A percentile compares a stretch with the other conserved stretches of the same genome.
Evolutionary conservation across 306 rosid species (phyloP).

Genomic region (Mimosa pudica): DNA sequence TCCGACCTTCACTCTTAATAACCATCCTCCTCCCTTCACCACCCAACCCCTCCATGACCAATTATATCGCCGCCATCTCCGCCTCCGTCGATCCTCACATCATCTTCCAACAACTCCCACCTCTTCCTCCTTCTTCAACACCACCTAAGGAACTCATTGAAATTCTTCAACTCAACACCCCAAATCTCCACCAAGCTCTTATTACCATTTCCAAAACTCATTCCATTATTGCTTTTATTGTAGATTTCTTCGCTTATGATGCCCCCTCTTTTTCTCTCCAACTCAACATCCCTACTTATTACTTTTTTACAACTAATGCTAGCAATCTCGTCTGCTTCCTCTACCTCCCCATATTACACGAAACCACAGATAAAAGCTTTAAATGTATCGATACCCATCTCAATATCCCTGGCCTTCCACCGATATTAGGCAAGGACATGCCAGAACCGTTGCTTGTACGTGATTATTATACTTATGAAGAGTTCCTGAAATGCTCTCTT

Average conservation of each 20-base stretch:
- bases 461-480: background rate
- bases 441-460: background rate
- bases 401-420: background rate
- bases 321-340: background rate
- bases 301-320: constrained; percentile 37
- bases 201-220: background rate
- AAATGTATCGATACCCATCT: background rate
- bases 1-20: too few relatives aligned
- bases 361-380: background rate
- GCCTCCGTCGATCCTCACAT: too few relatives aligned
- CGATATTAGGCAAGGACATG: background rate
- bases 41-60: too few relatives aligned
- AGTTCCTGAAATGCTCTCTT: background rate
- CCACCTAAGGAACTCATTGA: background rate
- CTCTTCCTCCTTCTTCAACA: background rate
- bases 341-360: background rate
- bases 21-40: too few relatives aligned
- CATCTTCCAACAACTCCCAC: too few relatives aligned
- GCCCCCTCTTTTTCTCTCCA: background rate
- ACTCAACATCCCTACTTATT: constrained; percentile 43
- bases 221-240: constrained; percentile 38
- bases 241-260: constrained; percentile 39
- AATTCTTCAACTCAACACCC: background rate
- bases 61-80: too few relatives aligned
- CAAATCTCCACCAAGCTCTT: background rate